Evolutionary conservation across 2,329 filamentous ascomycete species (phyloP).

Genomic region (Sporothrix dimorphospora): DNA sequence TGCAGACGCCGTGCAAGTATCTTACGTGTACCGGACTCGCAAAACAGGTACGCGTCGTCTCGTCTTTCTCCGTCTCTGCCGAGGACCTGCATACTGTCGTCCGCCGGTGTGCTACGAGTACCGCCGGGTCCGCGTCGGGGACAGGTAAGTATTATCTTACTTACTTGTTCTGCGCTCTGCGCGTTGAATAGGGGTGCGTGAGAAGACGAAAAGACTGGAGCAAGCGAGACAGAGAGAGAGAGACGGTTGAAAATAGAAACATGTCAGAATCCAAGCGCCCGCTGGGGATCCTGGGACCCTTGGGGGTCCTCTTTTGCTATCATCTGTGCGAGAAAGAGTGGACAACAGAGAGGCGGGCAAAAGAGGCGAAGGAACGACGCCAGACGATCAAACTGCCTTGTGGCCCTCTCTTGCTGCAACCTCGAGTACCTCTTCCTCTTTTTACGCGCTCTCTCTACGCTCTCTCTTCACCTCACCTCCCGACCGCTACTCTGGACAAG

Average conservation of each 20-base stretch:
- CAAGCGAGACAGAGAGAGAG: neutral
- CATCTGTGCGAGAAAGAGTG: conserved; percentile 12
- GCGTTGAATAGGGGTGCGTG: neutral
- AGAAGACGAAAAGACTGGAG: neutral
- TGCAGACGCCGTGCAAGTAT: neutral
- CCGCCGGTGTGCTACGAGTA: neutral
- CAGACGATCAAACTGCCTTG: conserved; percentile 19
- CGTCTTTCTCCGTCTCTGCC: neutral
- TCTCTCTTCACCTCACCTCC: neutral
- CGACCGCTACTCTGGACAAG: neutral
- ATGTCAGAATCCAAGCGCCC: neutral
- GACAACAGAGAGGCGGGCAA: neutral
- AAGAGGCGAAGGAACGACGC: conserved; percentile 6
- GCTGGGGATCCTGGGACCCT: neutral
- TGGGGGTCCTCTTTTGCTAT: neutral
- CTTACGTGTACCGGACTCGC: too few species aligned
- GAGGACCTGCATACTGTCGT: conserved; percentile 12
- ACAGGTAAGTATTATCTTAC: neutral
- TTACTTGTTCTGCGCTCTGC: neutral
- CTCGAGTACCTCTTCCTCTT: neutral
- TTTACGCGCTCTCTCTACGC: neutral
- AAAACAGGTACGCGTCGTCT: neutral
- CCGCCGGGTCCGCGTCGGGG: neutral
- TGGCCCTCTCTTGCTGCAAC: neutral
- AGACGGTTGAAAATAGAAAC: conserved; percentile 14